Conservation (phyloP, 352 stramenopile genomes). For the Phytophthora pseudosyringae region DNA sequence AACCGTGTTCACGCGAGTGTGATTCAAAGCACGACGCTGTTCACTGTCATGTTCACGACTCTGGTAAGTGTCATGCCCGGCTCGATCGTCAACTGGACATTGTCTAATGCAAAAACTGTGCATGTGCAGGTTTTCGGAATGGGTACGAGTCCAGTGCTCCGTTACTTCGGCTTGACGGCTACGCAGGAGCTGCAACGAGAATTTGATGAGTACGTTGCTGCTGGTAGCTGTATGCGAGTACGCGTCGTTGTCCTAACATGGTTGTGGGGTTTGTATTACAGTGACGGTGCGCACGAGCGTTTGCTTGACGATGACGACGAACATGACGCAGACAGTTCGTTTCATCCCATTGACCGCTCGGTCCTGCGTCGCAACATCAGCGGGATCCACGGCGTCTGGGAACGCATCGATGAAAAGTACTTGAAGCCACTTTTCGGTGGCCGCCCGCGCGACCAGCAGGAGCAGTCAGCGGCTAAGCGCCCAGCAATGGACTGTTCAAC, state of each 20-base stretch:
- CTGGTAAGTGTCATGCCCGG: slow-evolving; percentile 42
- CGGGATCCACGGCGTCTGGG: slow-evolving; percentile 71
- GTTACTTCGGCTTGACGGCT: slow-evolving; percentile 59
- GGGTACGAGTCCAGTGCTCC: slow-evolving; percentile 71
- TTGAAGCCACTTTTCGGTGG: slow-evolving; percentile 78
- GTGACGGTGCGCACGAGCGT: slow-evolving; percentile 56
- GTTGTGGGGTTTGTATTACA: slow-evolving; percentile 13
- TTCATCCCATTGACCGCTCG: slow-evolving; percentile 44
- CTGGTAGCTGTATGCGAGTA: background rate
- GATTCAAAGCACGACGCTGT: slow-evolving; percentile 81
- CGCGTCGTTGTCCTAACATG: background rate
- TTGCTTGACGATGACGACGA: slow-evolving; percentile 65
- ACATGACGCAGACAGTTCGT: slow-evolving; percentile 52
- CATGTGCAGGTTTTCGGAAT: slow-evolving; percentile 70
- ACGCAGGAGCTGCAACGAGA: slow-evolving; percentile 43
- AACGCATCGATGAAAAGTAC: slow-evolving; percentile 72
- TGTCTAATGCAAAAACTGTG: slow-evolving; percentile 6
- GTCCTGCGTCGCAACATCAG: slow-evolving; percentile 38
- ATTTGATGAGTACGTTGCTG: slow-evolving; percentile 56
- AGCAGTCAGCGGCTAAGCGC: slow-evolving; percentile 31
- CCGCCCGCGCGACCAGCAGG: slow-evolving; percentile 37
- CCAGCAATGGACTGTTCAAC: slow-evolving; percentile 16
- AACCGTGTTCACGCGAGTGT: slow-evolving; percentile 61
- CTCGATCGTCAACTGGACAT: background rate
- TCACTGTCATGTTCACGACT: slow-evolving; percentile 86